phyloP scores from a whole-genome alignment of 768 basidiomycete species.

The Tubosaeta brunneosetosa region DNA sequence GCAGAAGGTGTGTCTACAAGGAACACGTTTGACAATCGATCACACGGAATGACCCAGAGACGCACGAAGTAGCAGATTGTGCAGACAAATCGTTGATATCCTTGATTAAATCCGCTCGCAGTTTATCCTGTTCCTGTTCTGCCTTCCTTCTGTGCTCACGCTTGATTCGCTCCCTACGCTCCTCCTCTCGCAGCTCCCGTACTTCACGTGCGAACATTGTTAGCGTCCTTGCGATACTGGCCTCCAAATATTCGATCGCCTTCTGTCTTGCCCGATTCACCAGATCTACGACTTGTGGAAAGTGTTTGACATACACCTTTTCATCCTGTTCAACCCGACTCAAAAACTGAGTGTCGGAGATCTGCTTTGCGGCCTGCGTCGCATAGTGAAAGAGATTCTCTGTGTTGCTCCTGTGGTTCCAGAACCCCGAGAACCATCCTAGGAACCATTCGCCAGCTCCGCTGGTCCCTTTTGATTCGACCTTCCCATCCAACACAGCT shows the following conservation, averaged over 20 bases:
- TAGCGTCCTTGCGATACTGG: background rate
- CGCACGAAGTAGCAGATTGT: slow-evolving; percentile 1
- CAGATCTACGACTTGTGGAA: background rate
- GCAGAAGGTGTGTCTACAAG: slow-evolving; percentile 8
- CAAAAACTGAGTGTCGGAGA: slow-evolving; percentile 16
- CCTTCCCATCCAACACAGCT: slow-evolving; percentile 2
- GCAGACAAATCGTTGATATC: slow-evolving; percentile 14
- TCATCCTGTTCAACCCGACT: background rate
- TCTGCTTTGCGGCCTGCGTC: background rate
- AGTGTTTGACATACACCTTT: background rate
- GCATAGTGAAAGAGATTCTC: slow-evolving; percentile 3
- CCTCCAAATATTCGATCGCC: background rate
- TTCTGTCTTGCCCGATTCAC: background rate
- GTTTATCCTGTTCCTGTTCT: slow-evolving; percentile 16
- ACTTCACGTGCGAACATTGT: slow-evolving; percentile 8
- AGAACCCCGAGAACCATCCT: no score
- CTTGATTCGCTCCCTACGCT: background rate
- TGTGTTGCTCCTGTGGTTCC: background rate
- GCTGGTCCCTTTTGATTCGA: background rate
- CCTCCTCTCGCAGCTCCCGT: slow-evolving; percentile 5
- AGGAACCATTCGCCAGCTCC: no score
- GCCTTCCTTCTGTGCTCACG: background rate
- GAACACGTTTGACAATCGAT: background rate
- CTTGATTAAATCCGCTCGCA: background rate
- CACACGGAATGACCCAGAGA: background rate